Evolutionary conservation across 208 protist species (phyloP).

Genomic region (Trypanosoma rangeli): DNA sequence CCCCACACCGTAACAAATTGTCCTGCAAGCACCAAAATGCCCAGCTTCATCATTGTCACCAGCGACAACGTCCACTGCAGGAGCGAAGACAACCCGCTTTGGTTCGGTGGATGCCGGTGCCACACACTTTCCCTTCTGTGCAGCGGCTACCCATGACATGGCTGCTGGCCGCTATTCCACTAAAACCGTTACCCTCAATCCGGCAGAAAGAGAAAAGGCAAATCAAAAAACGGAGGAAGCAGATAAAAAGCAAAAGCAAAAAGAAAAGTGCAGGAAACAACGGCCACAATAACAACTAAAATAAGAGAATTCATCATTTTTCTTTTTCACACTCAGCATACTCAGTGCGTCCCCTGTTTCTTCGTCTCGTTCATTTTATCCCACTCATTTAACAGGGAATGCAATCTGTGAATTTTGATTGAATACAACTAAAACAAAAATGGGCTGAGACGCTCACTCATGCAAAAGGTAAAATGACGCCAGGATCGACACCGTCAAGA

Average conservation of each 20-base stretch:
- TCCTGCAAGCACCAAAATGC: not conserved
- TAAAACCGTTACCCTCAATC: not conserved
- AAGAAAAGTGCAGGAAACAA: constrained; percentile 9
- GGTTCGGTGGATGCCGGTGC: constrained; percentile 9
- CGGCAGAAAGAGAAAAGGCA: not conserved
- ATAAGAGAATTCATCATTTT: not conserved
- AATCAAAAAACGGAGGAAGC: not conserved
- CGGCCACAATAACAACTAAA: constrained; percentile 8
- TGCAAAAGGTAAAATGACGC: not conserved
- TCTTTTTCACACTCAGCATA: not conserved
- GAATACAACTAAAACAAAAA: not conserved
- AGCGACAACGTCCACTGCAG: not conserved
- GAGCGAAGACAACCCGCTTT: constrained; percentile 26
- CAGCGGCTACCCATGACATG: constrained; percentile 77
- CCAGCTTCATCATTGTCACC: not conserved
- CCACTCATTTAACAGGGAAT: not conserved
- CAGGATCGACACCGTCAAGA: constrained; percentile 2
- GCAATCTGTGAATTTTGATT: not conserved
- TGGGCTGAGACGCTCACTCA: not conserved
- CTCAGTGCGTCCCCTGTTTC: no score
- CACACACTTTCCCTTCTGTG: constrained; percentile 42
- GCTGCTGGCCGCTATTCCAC: not conserved
- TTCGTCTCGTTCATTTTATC: not conserved
- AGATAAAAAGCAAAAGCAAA: not conserved
- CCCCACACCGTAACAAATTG: not conserved